phyloP scores from a whole-genome alignment of 2,329 filamentous ascomycete genomes.

The Colletotrichum sp. region DNA sequence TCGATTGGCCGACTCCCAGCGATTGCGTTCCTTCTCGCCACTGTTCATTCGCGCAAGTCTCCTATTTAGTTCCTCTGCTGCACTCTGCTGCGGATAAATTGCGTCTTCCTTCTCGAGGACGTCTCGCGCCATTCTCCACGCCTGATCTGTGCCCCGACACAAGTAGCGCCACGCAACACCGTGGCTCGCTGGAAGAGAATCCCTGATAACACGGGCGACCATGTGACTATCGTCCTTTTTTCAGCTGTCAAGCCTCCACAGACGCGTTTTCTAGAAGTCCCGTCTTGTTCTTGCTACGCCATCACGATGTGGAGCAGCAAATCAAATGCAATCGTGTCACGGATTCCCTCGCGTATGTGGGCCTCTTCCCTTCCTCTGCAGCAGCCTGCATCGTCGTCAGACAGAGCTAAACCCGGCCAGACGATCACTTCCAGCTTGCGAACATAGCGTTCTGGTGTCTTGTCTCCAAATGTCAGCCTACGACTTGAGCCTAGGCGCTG shows the following conservation, averaged over 20 bases:
- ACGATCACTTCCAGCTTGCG: too few species aligned
- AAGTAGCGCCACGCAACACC: not conserved
- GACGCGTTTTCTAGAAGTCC: not conserved
- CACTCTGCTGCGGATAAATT: too few species aligned
- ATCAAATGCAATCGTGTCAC: not conserved
- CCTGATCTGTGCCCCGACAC: too few species aligned
- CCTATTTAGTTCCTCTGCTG: too few species aligned
- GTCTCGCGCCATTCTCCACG: not conserved
- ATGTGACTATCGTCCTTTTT: not conserved
- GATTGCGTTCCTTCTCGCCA: too few species aligned
- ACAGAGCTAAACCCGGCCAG: too few species aligned
- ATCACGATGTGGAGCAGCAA: not conserved
- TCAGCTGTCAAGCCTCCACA: not conserved
- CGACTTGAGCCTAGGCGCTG: not conserved
- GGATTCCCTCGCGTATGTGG: not conserved
- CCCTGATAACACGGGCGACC: not conserved
- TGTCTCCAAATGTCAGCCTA: not conserved
- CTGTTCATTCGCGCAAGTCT: too few species aligned
- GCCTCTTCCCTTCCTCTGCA: too few species aligned
- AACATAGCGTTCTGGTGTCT: too few species aligned
- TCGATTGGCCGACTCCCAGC: too few species aligned
- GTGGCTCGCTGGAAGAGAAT: not conserved
- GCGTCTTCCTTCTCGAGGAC: not conserved
- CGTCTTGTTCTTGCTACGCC: not conserved
- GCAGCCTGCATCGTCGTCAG: too few species aligned